These are phyloP conservation scores for Heracleum sosnowskyi DNA, from an alignment of 129 eudicot genomes.

Conservation along the genomic window DNA sequence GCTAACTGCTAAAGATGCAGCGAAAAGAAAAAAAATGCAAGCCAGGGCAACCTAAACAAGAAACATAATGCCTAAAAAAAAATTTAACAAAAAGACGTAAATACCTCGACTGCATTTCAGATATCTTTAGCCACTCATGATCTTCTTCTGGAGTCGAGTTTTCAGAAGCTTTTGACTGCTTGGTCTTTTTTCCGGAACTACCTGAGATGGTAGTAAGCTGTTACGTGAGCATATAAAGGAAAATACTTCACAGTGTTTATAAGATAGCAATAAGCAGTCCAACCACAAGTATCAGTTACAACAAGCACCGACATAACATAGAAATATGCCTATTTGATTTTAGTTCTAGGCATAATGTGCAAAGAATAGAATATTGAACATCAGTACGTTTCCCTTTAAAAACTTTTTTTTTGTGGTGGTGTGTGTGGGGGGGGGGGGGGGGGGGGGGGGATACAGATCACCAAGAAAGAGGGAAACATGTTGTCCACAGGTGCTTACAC, in stretches of 20 bases:
- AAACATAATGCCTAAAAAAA: slow-evolving; percentile 1
- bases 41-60: background rate
- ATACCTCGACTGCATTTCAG: slow-evolving; percentile 86
- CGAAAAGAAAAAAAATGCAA: background rate
- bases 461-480: background rate
- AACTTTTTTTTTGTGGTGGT: no score
- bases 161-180: slow-evolving; percentile 25
- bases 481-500: background rate
- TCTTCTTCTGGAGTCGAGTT: slow-evolving; percentile 39
- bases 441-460: background rate
- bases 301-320: background rate
- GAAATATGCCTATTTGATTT: background rate
- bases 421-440: no score
- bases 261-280: background rate
- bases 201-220: slow-evolving; percentile 15
- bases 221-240: background rate
- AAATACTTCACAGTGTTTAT: background rate
- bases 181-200: slow-evolving; percentile 27
- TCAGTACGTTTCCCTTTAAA: background rate
- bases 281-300: background rate
- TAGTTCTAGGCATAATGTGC: background rate
- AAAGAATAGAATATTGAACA: background rate
- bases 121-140: slow-evolving; percentile 68
- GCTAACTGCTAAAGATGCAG: background rate
- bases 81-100: background rate